Evolutionary conservation across 108 stramenopile genomes (phyloP).

Genomic region (Chaetoceros tenuissimus): DNA sequence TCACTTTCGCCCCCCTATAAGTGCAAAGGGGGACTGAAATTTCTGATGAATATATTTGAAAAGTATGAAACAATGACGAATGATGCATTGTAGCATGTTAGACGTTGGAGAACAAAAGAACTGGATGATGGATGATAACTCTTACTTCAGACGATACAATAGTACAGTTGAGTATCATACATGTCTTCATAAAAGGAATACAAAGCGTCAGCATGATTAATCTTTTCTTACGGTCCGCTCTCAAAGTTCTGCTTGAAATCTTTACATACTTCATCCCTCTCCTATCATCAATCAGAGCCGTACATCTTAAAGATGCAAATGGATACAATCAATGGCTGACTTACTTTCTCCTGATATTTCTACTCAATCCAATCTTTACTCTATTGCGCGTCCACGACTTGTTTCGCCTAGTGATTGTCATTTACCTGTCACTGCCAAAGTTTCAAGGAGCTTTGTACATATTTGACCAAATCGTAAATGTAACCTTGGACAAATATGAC

Average conservation of each 20-base stretch:
- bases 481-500: not conserved
- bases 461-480: not conserved
- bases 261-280: not conserved
- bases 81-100: too few species aligned
- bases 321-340: not conserved
- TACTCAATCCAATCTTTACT: not conserved
- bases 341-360: conserved; percentile 1
- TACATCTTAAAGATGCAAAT: not conserved
- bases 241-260: not conserved
- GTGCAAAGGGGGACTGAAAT: too few species aligned
- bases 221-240: too few species aligned
- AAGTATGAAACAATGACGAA: too few species aligned
- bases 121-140: too few species aligned
- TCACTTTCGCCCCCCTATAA: too few species aligned
- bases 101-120: too few species aligned
- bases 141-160: too few species aligned
- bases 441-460: not conserved
- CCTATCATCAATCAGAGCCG: not conserved
- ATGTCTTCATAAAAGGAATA: too few species aligned
- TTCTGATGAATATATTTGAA: too few species aligned
- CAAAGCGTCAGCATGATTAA: too few species aligned
- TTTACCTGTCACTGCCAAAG: not conserved
- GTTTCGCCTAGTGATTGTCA: not conserved
- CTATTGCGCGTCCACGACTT: not conserved
- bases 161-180: too few species aligned